These are phyloP conservation scores for Mikania micrantha DNA, from an alignment of 129 eudicot genomes.

Conservation along the genomic window DNA sequence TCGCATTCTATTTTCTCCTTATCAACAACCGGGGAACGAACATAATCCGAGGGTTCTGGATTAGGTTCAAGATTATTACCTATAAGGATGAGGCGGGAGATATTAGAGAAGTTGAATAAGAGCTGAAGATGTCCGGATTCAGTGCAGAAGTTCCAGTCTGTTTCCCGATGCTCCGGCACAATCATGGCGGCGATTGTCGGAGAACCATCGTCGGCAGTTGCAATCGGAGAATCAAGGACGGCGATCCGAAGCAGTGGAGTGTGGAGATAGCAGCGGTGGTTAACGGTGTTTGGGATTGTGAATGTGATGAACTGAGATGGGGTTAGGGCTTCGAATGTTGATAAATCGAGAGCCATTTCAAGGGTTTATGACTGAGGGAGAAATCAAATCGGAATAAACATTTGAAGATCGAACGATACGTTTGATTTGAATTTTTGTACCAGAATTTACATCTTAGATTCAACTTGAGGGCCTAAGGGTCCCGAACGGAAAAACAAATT, in stretches of 20 bases:
- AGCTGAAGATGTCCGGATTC: slow-evolving; percentile 73
- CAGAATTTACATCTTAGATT: background rate
- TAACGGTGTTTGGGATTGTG: slow-evolving; percentile 50
- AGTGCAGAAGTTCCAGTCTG: slow-evolving; percentile 86
- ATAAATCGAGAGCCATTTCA: slow-evolving; percentile 35
- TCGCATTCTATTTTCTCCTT: slow-evolving; percentile 15
- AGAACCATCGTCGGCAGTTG: slow-evolving; percentile 1
- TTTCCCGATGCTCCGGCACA: slow-evolving; percentile 64
- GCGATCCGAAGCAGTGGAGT: slow-evolving; percentile 53
- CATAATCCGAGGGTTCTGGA: slow-evolving; percentile 18
- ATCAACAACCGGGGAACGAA: slow-evolving; percentile 12
- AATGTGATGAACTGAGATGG: slow-evolving; percentile 77
- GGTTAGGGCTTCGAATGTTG: slow-evolving; percentile 43
- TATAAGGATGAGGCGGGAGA: slow-evolving; percentile 76
- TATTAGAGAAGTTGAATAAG: slow-evolving; percentile 27
- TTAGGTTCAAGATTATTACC: slow-evolving; percentile 33
- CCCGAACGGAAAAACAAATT: background rate
- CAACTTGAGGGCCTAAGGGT: background rate
- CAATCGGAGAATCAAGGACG: slow-evolving; percentile 72
- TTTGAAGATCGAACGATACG: background rate
- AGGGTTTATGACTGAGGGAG: background rate
- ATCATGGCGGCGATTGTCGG: slow-evolving; percentile 63
- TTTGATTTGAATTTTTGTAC: slow-evolving; percentile 2
- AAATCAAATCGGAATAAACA: background rate
- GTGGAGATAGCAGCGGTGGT: slow-evolving; percentile 18